Percentiles rank a stretch among this genome's conserved stretches.
Conservation (phyloP, 129 eudicot genomes). For the Helianthus tuberosus region DNA sequence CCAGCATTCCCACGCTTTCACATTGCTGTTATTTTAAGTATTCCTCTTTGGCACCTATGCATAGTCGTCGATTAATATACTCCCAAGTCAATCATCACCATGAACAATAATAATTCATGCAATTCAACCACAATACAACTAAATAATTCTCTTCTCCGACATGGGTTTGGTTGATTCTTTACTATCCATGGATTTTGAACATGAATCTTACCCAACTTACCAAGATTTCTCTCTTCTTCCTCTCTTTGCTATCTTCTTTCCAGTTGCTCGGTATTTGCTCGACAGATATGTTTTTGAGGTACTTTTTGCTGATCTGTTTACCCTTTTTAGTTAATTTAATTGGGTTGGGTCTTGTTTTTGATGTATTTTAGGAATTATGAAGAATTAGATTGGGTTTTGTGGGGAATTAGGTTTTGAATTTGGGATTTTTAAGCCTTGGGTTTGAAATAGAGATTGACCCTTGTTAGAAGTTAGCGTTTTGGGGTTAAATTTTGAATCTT, state of each 20-base stretch:
- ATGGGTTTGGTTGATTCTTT: slow-evolving; percentile 28
- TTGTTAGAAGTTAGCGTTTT: slow-evolving; percentile 9
- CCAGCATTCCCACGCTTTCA: not conserved
- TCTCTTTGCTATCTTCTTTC: slow-evolving; percentile 44
- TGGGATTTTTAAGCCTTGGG: not conserved
- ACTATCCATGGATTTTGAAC: slow-evolving; percentile 29
- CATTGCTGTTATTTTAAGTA: slow-evolving; percentile 4
- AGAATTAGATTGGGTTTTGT: not conserved
- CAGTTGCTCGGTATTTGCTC: slow-evolving; percentile 30
- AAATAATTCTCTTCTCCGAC: not conserved
- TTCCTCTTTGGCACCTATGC: slow-evolving; percentile 4
- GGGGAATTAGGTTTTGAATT: not conserved
- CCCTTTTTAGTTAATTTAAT: not conserved
- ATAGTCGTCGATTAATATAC: slow-evolving; percentile 1
- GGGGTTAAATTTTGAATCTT: not conserved
- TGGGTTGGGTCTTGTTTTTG: not conserved
- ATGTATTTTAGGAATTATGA: not conserved
- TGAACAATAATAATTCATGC: not conserved
- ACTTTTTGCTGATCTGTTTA: not conserved
- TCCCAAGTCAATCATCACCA: slow-evolving; percentile 6
- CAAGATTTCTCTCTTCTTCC: slow-evolving; percentile 45
- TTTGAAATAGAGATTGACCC: not conserved
- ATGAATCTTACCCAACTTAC: slow-evolving; percentile 41
- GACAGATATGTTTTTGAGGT: slow-evolving; percentile 49
- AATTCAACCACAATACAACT: slow-evolving; percentile 10